These are phyloP conservation scores for Exophiala mesophila DNA, from an alignment of 2,329 filamentous ascomycete species.

Conservation along the genomic window DNA sequence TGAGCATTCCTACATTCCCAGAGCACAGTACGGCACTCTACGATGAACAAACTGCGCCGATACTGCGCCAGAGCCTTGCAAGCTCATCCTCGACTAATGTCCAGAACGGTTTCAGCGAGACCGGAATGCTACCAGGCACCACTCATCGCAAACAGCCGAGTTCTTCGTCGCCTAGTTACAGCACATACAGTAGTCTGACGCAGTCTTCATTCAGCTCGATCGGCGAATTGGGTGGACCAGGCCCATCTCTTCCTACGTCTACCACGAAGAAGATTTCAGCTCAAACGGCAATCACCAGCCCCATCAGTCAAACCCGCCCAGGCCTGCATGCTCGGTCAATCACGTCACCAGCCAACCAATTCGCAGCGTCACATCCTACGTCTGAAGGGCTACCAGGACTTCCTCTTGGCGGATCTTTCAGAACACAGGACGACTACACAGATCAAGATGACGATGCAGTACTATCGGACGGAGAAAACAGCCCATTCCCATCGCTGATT, in stretches of 20 bases:
- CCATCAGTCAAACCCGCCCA: constrained; percentile 83
- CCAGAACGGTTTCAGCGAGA: constrained; percentile 81
- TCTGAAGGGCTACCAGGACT: constrained; percentile 14
- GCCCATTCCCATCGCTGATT: constrained; percentile 33
- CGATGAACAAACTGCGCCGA: constrained; percentile 87
- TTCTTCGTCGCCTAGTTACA: constrained; percentile 13
- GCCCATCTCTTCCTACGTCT: constrained; percentile 47
- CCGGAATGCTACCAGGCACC: constrained; percentile 53
- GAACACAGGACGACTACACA: constrained; percentile 19
- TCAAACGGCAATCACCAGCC: constrained; percentile 64
- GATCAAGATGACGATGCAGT: constrained; percentile 67
- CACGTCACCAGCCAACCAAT: constrained; percentile 66
- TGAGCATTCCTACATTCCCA: constrained; percentile 47
- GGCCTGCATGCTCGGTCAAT: constrained; percentile 74
- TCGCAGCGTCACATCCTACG: constrained; percentile 31
- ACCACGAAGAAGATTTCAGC: constrained; percentile 49
- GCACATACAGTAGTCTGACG: constrained; percentile 11
- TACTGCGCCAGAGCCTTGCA: constrained; percentile 74
- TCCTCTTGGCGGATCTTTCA: constrained; percentile 11
- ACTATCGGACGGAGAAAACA: constrained; percentile 78
- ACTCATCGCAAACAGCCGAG: constrained; percentile 37
- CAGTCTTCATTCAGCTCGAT: constrained; percentile 25
- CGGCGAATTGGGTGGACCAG: constrained; percentile 47
- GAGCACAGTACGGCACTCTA: constrained; percentile 79
- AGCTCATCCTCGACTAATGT: constrained; percentile 71